These are phyloP conservation scores for Wallemia mellicola DNA, from an alignment of 1,284 basidiomycete genomes.

Conservation along the genomic window DNA sequence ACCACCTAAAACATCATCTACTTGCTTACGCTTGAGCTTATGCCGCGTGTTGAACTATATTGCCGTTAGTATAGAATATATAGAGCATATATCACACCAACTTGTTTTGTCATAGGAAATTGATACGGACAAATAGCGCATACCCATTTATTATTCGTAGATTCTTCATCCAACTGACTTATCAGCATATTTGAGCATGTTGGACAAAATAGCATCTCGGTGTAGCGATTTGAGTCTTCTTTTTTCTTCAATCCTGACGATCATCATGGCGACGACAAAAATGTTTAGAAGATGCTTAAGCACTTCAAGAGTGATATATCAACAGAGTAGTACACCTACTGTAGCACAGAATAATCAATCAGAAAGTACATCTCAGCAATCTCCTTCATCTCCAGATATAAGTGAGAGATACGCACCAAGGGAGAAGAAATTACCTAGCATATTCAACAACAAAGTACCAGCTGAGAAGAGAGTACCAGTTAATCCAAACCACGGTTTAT, in stretches of 20 bases:
- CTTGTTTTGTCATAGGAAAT: slow-evolving; percentile 56
- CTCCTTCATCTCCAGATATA: too few species aligned
- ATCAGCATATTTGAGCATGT: slow-evolving; percentile 76
- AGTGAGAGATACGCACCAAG: slow-evolving; percentile 1
- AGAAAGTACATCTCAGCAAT: too few species aligned
- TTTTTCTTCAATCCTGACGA: not conserved
- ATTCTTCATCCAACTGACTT: slow-evolving; percentile 30
- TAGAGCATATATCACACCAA: slow-evolving; percentile 14
- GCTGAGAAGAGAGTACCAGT: slow-evolving; percentile 13
- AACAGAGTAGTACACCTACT: not conserved
- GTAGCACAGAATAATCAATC: too few species aligned
- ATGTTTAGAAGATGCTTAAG: not conserved
- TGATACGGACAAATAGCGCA: slow-evolving; percentile 89
- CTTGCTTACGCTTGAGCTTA: slow-evolving; percentile 48
- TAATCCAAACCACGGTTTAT: slow-evolving; percentile 34
- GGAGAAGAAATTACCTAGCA: not conserved
- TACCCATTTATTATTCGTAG: slow-evolving; percentile 52
- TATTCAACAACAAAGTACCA: not conserved
- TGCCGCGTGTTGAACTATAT: slow-evolving; percentile 62
- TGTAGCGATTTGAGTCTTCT: slow-evolving; percentile 1
- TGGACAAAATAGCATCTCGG: slow-evolving; percentile 65
- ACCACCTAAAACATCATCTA: slow-evolving; percentile 79
- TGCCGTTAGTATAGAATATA: slow-evolving; percentile 2
- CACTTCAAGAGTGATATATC: not conserved
- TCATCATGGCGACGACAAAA: not conserved